Conservation (phyloP, 108 stramenopile species). For the Chaetoceros muelleri region DNA sequence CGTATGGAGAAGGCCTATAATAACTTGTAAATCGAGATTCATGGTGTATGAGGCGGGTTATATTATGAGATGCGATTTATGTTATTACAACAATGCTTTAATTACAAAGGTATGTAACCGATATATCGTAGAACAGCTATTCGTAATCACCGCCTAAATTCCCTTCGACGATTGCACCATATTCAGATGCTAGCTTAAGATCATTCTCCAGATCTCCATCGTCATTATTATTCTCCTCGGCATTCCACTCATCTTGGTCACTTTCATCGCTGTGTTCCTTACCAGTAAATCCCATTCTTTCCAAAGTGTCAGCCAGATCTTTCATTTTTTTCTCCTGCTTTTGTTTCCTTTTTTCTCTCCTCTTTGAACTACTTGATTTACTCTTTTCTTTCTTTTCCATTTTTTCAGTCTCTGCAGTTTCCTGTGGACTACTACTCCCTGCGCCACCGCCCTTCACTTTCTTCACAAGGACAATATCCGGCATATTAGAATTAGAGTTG, state of each 20-base stretch:
- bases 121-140: no score
- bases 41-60: no score
- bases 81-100: no score
- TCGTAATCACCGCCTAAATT: no score
- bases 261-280: conserved; percentile 30
- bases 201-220: conserved; percentile 36
- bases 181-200: conserved; percentile 52
- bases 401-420: not conserved
- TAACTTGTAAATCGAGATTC: not conserved
- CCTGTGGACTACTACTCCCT: conserved; percentile 7
- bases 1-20: not conserved
- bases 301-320: conserved; percentile 58
- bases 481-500: conserved; percentile 54
- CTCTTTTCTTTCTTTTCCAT: conserved; percentile 18
- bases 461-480: conserved; percentile 92
- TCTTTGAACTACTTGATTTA: conserved; percentile 41
- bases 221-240: conserved; percentile 20
- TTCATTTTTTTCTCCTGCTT: conserved; percentile 61
- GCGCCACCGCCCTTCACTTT: conserved; percentile 51
- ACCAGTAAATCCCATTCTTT: conserved; percentile 74
- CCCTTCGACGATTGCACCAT: not conserved
- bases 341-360: conserved; percentile 35
- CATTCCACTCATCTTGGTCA: conserved; percentile 12
- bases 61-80: no score
- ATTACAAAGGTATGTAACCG: no score